A percentile compares a stretch with the other conserved stretches of the same genome.
phyloP scores from a whole-genome alignment of 345 rosid species.

The Cardiospermum halicacabum region DNA sequence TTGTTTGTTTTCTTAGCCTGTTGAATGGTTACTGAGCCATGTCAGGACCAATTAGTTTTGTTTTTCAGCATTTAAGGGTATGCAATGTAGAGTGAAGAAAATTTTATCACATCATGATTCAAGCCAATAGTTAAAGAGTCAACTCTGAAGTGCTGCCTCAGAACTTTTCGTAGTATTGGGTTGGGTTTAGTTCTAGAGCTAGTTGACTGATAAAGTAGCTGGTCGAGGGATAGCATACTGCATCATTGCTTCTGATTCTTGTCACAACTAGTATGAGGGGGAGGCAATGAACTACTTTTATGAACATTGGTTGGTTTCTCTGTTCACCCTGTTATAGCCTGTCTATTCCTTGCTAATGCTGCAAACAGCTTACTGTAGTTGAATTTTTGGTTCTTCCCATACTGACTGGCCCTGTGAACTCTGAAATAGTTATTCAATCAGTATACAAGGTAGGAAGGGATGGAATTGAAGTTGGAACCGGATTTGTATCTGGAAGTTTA shows the following conservation, averaged over 20 bases:
- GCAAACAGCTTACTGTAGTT: neutral
- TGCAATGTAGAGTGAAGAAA: too few species aligned
- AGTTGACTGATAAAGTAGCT: neutral
- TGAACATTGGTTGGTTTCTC: neutral
- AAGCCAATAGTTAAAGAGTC: neutral
- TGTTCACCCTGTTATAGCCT: neutral
- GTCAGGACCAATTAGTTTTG: neutral
- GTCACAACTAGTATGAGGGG: neutral
- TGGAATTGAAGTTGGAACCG: conserved; percentile 78
- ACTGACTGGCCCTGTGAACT: conserved; percentile 6
- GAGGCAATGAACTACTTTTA: neutral
- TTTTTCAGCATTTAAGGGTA: neutral
- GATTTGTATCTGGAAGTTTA: conserved; percentile 74
- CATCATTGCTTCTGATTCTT: neutral
- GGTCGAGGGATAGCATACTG: neutral
- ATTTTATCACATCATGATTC: neutral
- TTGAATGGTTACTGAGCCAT: neutral
- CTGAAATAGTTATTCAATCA: conserved; percentile 49
- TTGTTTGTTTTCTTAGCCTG: neutral
- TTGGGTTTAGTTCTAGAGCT: neutral
- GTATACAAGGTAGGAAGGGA: conserved; percentile 81
- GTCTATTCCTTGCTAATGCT: conserved; percentile 6
- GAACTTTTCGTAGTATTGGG: neutral
- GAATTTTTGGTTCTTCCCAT: conserved; percentile 3
- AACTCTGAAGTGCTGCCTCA: neutral